Evolutionary conservation across 768 basidiomycete species (phyloP).

Genomic region (Mycena sanguinolenta): DNA sequence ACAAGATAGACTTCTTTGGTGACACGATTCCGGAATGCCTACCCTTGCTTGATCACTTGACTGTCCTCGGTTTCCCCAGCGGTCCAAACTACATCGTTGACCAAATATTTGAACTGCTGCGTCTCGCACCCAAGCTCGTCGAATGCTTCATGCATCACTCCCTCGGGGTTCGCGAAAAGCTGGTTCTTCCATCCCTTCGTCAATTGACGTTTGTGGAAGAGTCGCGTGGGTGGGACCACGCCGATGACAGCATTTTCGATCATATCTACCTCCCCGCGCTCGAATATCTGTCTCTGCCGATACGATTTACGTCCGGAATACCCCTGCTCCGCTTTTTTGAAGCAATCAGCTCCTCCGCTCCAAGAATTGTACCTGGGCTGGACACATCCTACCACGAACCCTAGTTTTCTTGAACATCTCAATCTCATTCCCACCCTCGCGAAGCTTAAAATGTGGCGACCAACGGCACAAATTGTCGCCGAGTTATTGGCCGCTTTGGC

Average conservation of each 20-base stretch:
- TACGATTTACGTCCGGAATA: background rate
- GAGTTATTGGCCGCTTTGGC: background rate
- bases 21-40: background rate
- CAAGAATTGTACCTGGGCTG: background rate
- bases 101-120: background rate
- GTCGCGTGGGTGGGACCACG: background rate
- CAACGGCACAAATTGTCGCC: background rate
- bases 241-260: background rate
- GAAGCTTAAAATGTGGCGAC: background rate
- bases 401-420: background rate
- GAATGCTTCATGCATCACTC: background rate
- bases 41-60: background rate
- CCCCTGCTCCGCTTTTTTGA: background rate
- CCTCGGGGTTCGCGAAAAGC: background rate
- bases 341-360: background rate
- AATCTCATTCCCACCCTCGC: background rate
- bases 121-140: background rate
- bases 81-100: background rate
- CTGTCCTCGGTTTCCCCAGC: background rate
- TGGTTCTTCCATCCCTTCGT: background rate
- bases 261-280: conserved; percentile 1
- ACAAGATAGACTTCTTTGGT: background rate
- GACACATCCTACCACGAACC: no score
- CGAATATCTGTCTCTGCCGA: background rate
- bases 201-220: background rate